Percentiles rank a stretch among this genome's conserved stretches.
These are phyloP conservation scores for Panaeolus papilionaceus DNA, from an alignment of 768 basidiomycete genomes.

Conservation along the genomic window DNA sequence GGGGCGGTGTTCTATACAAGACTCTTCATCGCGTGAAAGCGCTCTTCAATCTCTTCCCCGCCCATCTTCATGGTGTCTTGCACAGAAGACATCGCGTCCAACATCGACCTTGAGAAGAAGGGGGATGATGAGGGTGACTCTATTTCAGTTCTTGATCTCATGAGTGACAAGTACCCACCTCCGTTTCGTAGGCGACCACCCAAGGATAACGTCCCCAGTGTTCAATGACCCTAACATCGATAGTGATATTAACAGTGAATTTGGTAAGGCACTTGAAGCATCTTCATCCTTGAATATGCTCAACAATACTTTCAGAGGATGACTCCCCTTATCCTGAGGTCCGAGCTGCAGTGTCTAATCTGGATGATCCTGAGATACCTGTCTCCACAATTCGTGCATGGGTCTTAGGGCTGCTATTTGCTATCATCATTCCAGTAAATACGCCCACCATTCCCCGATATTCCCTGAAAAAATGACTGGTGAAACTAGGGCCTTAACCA, in stretches of 20 bases:
- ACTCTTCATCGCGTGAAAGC: neutral
- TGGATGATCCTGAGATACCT: conserved; percentile 64
- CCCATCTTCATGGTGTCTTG: conserved; percentile 19
- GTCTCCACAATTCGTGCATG: conserved; percentile 54
- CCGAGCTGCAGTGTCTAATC: conserved; percentile 65
- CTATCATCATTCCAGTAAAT: conserved; percentile 43
- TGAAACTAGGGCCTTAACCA: conserved; percentile 51
- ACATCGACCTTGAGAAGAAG: conserved; percentile 40
- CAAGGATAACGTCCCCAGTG: conserved; percentile 39
- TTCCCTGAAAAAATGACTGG: conserved; percentile 9
- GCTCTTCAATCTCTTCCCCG: neutral
- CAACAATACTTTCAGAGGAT: conserved; percentile 14
- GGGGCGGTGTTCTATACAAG: conserved; percentile 12
- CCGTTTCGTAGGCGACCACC: conserved; percentile 30
- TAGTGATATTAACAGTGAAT: conserved; percentile 47
- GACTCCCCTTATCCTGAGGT: conserved; percentile 73
- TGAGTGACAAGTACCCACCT: conserved; percentile 12
- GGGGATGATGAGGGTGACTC: conserved; percentile 28
- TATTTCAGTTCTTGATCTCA: conserved; percentile 4
- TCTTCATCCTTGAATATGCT: conserved; percentile 32
- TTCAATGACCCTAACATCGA: conserved; percentile 65
- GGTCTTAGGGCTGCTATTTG: conserved; percentile 56
- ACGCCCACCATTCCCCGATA: neutral
- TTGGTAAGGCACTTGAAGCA: conserved; percentile 42
- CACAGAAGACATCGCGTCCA: conserved; percentile 33